Conservation (phyloP, 2,329 filamentous ascomycete species). For the Myriangium duriaei region DNA sequence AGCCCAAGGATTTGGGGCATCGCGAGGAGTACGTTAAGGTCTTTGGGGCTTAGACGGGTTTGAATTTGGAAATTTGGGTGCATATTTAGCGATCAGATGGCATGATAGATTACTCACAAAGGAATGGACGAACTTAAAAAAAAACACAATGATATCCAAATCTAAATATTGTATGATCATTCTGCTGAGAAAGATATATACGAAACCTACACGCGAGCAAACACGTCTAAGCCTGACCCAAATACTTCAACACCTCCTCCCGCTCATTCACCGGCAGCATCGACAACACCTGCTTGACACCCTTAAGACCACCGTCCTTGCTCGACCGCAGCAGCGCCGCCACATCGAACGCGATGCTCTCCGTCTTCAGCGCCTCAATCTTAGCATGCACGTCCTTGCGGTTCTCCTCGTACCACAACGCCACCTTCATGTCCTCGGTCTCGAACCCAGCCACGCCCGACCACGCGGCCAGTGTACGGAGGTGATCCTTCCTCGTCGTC, state of each 20-base stretch:
- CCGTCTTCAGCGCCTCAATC: slow-evolving; percentile 71
- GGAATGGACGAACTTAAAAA: background rate
- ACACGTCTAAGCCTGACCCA: slow-evolving; percentile 28
- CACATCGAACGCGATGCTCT: slow-evolving; percentile 57
- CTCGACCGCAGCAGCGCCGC: slow-evolving; percentile 55
- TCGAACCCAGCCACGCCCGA: slow-evolving; percentile 65
- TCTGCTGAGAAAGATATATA: background rate
- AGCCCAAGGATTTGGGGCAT: slow-evolving; percentile 9
- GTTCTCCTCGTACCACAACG: slow-evolving; percentile 94
- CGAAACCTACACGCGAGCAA: background rate
- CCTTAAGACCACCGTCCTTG: slow-evolving; percentile 62
- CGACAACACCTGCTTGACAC: slow-evolving; percentile 71
- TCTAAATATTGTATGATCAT: background rate
- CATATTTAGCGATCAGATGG: no score
- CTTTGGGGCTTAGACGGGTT: slow-evolving; percentile 8
- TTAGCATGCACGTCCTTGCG: slow-evolving; percentile 69
- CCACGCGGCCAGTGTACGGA: slow-evolving; percentile 73
- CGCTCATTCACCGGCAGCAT: slow-evolving; percentile 82
- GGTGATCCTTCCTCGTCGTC: slow-evolving; percentile 37
- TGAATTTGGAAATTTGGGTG: no score
- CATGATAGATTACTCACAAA: background rate
- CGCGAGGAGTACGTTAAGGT: slow-evolving; percentile 11
- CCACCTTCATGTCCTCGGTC: slow-evolving; percentile 68
- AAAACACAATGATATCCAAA: background rate
- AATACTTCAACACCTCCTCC: slow-evolving; percentile 60